Percentiles rank a stretch among this genome's conserved stretches.
Conservation (phyloP, 23 red algal species). For the Cyanidium caldarium region DNA sequence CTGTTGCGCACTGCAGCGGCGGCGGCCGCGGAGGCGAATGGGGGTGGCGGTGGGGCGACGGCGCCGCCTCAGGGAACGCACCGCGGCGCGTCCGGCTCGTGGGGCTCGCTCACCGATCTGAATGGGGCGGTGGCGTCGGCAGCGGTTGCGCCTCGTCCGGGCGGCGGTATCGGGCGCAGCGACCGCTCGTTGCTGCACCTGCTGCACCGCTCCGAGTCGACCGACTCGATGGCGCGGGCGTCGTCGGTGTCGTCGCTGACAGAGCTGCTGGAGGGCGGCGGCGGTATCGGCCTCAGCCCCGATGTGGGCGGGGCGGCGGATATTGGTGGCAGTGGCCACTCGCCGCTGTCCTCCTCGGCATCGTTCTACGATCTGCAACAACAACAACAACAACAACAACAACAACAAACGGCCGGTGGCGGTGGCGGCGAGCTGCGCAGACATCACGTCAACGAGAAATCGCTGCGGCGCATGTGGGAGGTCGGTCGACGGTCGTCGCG, state of each 20-base stretch:
- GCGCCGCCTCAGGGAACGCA: too few species aligned
- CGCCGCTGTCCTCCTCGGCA: neutral
- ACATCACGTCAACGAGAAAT: conserved; percentile 38
- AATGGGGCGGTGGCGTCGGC: too few species aligned
- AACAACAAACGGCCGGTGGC: neutral
- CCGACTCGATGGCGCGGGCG: neutral
- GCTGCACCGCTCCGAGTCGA: neutral
- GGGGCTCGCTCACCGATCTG: too few species aligned
- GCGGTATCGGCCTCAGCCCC: neutral
- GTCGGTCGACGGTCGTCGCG: conserved; percentile 30
- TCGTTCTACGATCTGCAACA: neutral
- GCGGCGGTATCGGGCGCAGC: too few species aligned
- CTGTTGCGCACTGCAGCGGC: too few species aligned
- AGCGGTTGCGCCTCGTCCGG: too few species aligned
- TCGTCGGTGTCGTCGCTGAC: neutral
- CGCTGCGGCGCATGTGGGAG: conserved; percentile 54
- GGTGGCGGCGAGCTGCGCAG: conserved; percentile 1
- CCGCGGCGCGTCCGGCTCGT: too few species aligned
- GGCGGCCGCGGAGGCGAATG: too few species aligned
- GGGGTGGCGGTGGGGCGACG: too few species aligned
- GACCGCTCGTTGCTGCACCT: too few species aligned
- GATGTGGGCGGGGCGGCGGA: too few species aligned
- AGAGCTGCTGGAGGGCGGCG: neutral
- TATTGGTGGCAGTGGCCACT: neutral
- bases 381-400: neutral